Evolutionary conservation across 2,329 filamentous ascomycete genomes (phyloP).

Genomic region (Penicillium expansum): DNA sequence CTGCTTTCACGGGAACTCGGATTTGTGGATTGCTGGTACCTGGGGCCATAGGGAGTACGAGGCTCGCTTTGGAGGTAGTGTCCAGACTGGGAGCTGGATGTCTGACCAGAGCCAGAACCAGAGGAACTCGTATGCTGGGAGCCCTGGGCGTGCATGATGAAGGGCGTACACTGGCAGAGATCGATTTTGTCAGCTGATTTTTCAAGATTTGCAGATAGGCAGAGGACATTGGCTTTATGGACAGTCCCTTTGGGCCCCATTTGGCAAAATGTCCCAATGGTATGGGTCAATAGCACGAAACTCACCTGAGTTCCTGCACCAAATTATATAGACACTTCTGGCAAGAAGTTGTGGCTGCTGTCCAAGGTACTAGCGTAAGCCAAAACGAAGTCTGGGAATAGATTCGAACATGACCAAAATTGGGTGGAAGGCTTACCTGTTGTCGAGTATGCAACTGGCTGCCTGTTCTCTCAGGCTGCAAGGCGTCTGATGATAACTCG

Average conservation of each 20-base stretch:
- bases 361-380: not conserved
- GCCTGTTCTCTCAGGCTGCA: not conserved
- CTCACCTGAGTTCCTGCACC: not conserved
- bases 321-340: constrained; percentile 5
- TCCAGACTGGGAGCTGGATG: constrained; percentile 22
- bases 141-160: constrained; percentile 26
- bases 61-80: constrained; percentile 27
- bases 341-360: not conserved
- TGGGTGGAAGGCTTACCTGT: not conserved
- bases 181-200: not conserved
- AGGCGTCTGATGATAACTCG: not conserved
- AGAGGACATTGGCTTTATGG: not conserved
- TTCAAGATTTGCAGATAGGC: not conserved
- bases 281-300: constrained; percentile 5
- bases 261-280: not conserved
- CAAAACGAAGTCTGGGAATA: not conserved
- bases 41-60: constrained; percentile 24
- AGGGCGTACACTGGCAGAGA: not conserved
- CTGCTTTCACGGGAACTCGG: constrained; percentile 20
- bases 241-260: not conserved
- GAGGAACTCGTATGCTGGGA: constrained; percentile 25
- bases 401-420: not conserved
- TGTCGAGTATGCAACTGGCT: not conserved
- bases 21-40: constrained; percentile 22
- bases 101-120: constrained; percentile 27